Percentiles rank a stretch among this genome's conserved stretches.
Evolutionary conservation across 176 grass and related monocot genomes (phyloP).

Genomic region (Bonia amplexicaulis): DNA sequence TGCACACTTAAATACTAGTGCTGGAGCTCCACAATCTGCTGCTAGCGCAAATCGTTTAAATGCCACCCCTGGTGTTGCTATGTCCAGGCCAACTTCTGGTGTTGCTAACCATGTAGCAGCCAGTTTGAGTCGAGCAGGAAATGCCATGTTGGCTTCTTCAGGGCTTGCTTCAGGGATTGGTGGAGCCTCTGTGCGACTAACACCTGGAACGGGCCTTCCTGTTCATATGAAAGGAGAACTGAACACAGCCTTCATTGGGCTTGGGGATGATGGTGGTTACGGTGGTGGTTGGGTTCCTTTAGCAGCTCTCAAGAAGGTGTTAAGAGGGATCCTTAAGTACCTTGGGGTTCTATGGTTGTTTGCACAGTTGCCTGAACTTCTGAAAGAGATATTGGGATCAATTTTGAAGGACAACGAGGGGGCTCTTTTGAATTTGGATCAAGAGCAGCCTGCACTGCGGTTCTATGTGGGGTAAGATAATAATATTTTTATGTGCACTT

Average conservation of each 20-base stretch:
- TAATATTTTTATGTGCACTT: not conserved
- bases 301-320: conserved; percentile 93
- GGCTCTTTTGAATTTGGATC: conserved; percentile 97
- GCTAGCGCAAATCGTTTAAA: conserved; percentile 49
- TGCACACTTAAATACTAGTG: conserved; percentile 49
- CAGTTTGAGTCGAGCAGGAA: conserved; percentile 67
- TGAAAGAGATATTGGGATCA: conserved; percentile 95
- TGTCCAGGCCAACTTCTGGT: conserved; percentile 63
- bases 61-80: conserved; percentile 38
- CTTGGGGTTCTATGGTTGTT: conserved; percentile 99
- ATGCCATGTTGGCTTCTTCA: conserved; percentile 72
- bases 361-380: conserved; percentile 94
- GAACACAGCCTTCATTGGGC: conserved; percentile 97
- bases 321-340: conserved; percentile 97
- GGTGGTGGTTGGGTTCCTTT: conserved; percentile 99
- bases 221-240: conserved; percentile 96
- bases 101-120: conserved; percentile 67
- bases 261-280: conserved; percentile 98
- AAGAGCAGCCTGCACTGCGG: conserved; percentile 95
- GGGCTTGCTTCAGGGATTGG: conserved; percentile 69
- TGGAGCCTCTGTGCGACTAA: conserved; percentile 67
- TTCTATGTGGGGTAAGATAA: conserved; percentile 93
- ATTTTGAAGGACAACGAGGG: conserved; percentile 99
- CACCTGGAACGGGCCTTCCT: conserved; percentile 71
- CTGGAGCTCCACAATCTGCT: conserved; percentile 45